phyloP scores from a whole-genome alignment of 1,139 yeast genomes.

The Candida albicans region DNA sequence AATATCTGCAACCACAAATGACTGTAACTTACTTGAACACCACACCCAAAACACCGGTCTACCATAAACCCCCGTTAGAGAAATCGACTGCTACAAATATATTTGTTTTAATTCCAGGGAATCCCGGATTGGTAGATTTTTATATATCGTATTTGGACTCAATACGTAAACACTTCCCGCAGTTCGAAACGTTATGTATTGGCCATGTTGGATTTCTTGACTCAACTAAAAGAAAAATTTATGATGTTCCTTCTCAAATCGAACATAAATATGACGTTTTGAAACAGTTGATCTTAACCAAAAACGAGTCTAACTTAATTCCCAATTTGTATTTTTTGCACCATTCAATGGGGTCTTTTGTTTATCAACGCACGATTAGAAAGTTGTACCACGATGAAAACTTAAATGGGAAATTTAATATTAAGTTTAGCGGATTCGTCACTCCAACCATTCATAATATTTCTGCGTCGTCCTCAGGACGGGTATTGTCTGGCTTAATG shows the following conservation, averaged over 20 bases:
- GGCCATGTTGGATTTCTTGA: slow-evolving; percentile 55
- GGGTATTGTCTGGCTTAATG: slow-evolving; percentile 30
- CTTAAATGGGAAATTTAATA: slow-evolving; percentile 18
- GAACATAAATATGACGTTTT: slow-evolving; percentile 48
- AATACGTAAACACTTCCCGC: slow-evolving; percentile 44
- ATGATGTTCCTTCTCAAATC: slow-evolving; percentile 50
- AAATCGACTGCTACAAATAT: slow-evolving; percentile 18
- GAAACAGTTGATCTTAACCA: slow-evolving; percentile 24
- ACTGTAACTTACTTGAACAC: slow-evolving; percentile 12
- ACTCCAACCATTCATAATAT: slow-evolving; percentile 67
- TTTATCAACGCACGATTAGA: slow-evolving; percentile 50
- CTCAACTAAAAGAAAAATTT: slow-evolving; percentile 22
- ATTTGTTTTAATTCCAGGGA: slow-evolving; percentile 63
- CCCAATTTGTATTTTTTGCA: slow-evolving; percentile 50
- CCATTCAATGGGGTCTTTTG: slow-evolving; percentile 64
- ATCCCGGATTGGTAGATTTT: slow-evolving; percentile 64
- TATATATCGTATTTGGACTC: slow-evolving; percentile 50
- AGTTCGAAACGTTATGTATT: slow-evolving; percentile 49
- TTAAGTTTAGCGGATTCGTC: slow-evolving; percentile 54
- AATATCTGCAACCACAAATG: slow-evolving; percentile 1
- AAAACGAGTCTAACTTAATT: slow-evolving; percentile 11
- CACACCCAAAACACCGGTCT: slow-evolving; percentile 30
- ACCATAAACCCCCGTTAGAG: slow-evolving; percentile 20
- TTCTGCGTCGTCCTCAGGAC: slow-evolving; percentile 52
- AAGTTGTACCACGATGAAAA: slow-evolving; percentile 22